A percentile compares a stretch with the other conserved stretches of the same genome.
Conservation (phyloP, 495 filamentous ascomycete species). For the Physcia stellaris region DNA sequence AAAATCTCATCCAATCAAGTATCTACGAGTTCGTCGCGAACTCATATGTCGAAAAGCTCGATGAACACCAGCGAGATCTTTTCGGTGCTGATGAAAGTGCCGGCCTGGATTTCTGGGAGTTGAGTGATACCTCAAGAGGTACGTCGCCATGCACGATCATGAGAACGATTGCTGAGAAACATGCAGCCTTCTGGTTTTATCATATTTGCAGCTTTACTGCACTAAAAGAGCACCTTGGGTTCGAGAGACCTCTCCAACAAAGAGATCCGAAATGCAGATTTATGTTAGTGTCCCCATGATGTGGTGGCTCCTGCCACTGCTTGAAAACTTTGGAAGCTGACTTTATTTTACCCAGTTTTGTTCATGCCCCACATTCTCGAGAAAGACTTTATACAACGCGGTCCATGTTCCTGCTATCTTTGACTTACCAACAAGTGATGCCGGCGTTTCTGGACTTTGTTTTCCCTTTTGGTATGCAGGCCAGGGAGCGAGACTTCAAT, state of each 20-base stretch:
- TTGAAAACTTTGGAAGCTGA: slow-evolving; percentile 2
- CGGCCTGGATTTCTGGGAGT: slow-evolving; percentile 11
- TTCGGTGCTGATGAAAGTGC: slow-evolving; percentile 9
- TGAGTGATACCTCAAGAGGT: slow-evolving; percentile 6
- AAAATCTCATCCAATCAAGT: slow-evolving; percentile 6
- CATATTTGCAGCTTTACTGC: neutral
- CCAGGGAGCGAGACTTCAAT: slow-evolving; percentile 21
- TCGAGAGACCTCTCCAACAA: neutral
- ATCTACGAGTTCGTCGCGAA: slow-evolving; percentile 3
- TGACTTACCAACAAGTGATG: slow-evolving; percentile 32
- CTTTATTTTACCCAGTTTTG: too few species aligned
- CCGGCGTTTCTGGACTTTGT: slow-evolving; percentile 29
- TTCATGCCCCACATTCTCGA: slow-evolving; percentile 19
- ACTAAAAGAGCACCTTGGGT: slow-evolving; percentile 3
- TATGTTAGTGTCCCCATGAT: slow-evolving; percentile 11
- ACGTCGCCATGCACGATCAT: neutral
- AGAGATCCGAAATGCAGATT: slow-evolving; percentile 14
- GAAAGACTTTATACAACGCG: slow-evolving; percentile 16
- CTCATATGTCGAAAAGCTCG: slow-evolving; percentile 5
- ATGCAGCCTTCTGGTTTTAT: slow-evolving; percentile 1
- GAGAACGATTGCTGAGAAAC: neutral
- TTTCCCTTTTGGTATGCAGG: slow-evolving; percentile 28
- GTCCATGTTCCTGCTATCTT: slow-evolving; percentile 22
- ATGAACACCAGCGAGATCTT: slow-evolving; percentile 5
- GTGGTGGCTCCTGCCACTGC: neutral